Conservation (phyloP, 176 grass and related monocot species). For the Triticum dicoccoides region DNA sequence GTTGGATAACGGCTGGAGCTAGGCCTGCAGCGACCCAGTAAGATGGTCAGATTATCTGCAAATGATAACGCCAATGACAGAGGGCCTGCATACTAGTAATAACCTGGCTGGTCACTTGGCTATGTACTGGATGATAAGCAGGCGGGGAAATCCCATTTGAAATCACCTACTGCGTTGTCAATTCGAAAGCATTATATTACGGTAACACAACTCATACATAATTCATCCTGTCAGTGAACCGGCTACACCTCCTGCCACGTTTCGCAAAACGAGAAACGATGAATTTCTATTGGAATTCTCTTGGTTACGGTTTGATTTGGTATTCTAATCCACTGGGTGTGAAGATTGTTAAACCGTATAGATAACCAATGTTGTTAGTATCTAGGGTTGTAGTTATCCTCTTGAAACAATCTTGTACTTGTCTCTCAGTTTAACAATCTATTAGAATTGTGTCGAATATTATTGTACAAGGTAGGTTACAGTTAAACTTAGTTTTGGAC, state of each 20-base stretch:
- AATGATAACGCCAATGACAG: slow-evolving; percentile 21
- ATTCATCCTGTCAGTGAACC: neutral
- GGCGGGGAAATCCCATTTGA: neutral
- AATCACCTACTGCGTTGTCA: neutral
- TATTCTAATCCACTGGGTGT: neutral
- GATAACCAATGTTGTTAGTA: too few species aligned
- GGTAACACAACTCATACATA: neutral
- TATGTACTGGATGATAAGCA: slow-evolving; percentile 11
- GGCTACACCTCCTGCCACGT: neutral
- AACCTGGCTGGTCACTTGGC: neutral
- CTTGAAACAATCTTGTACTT: too few species aligned
- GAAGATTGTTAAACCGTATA: neutral
- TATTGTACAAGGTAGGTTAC: too few species aligned
- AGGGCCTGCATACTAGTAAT: neutral
- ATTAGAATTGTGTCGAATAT: too few species aligned
- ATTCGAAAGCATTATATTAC: too few species aligned
- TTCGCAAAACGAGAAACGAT: neutral
- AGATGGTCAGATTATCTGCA: slow-evolving; percentile 34
- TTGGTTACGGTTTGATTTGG: neutral
- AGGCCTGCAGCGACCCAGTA: slow-evolving; percentile 6
- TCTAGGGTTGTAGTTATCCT: too few species aligned
- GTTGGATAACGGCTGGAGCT: neutral
- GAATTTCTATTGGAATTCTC: neutral
- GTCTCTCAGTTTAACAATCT: too few species aligned
- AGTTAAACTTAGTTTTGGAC: too few species aligned